Evolutionary conservation across 2,329 filamentous ascomycete genomes (phyloP).

Genomic region (Trichoderma sp.): DNA sequence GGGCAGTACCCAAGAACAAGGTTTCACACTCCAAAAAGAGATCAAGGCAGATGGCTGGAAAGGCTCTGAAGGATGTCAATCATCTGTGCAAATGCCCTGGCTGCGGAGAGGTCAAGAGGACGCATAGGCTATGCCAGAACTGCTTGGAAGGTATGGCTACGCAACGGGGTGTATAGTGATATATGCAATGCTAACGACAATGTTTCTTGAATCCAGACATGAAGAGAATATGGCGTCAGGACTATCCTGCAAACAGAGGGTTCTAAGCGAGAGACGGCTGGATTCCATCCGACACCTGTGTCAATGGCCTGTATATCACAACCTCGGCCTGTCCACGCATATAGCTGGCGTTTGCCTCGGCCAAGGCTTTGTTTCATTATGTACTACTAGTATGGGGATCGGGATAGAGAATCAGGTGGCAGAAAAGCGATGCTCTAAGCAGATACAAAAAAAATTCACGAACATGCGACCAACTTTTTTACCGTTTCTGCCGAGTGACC

Average conservation of each 20-base stretch:
- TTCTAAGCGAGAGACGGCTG: constrained; percentile 26
- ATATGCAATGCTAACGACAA: neutral
- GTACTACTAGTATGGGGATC: constrained; percentile 17
- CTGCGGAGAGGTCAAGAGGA: constrained; percentile 82
- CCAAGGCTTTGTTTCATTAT: constrained; percentile 28
- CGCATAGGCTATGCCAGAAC: constrained; percentile 82
- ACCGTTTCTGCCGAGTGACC: neutral
- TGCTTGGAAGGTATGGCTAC: constrained; percentile 72
- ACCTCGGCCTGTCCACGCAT: constrained; percentile 33
- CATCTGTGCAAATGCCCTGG: constrained; percentile 83
- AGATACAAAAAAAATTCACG: neutral
- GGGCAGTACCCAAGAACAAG: constrained; percentile 97
- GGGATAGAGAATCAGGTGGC: constrained; percentile 1
- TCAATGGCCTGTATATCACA: constrained; percentile 32
- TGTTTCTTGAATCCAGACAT: constrained; percentile 38
- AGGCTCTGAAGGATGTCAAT: constrained; percentile 87
- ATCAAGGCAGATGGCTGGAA: constrained; percentile 90
- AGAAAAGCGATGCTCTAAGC: neutral
- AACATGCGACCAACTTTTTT: neutral
- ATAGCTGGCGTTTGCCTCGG: constrained; percentile 34
- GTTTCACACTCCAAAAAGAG: constrained; percentile 95
- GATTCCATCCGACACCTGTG: constrained; percentile 25
- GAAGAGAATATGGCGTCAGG: constrained; percentile 43
- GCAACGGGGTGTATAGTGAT: no score
- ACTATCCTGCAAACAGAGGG: constrained; percentile 36